Evolutionary conservation across 768 basidiomycete species (phyloP), one percentile per base, ranked within the genome.

Genomic region (Auriscalpium microsporum): DNA sequence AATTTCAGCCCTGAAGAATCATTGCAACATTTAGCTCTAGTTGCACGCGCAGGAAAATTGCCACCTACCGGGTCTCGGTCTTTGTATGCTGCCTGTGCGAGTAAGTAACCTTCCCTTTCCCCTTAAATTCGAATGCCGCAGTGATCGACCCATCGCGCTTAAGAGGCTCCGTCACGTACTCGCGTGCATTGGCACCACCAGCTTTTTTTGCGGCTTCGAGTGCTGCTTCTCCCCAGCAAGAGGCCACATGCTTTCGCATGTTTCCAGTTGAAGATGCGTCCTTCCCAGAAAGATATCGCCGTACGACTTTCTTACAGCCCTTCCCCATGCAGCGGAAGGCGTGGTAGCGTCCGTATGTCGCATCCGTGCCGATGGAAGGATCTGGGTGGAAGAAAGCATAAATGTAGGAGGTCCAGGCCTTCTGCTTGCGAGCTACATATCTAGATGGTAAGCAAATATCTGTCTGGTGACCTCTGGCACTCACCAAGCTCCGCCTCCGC

Each of bases 31-130:
- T 28, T 5, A 28, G 5, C 23, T 28, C 23, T 5, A 28, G 23
- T 28, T 5, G 5, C 23, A 28, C 5, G 23, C 23, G 23, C 23
- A 28, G 28, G 42, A 57, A 14, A 38, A 7, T 19, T 16, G 21
- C 16, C 23, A 50, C 59, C 38, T 51, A 68, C 68, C 59, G 57
- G 16, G 60, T 62, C 56, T 71, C 62, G 1, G 54, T 48, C 46
- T 60, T 60, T 3, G 65, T 68, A 35, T 65, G 65, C 53, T 61
- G 66, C 35, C 53, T 28, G 55, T 68, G 64, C 1, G 67, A 70
- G 60, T 69, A 75, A 0, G 63, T 67, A 0, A 70, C 62, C 17
- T 67, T 65, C 1, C 66, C 65, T 50, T 68, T 68, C 0, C 64
- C 66, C 9, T 61, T 65, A 0, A 57, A 17, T 33, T 67, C 62